Evolutionary conservation across 2,329 filamentous ascomycete genomes (phyloP).

Genomic region (Magnaporthiopsis rhizophila): DNA sequence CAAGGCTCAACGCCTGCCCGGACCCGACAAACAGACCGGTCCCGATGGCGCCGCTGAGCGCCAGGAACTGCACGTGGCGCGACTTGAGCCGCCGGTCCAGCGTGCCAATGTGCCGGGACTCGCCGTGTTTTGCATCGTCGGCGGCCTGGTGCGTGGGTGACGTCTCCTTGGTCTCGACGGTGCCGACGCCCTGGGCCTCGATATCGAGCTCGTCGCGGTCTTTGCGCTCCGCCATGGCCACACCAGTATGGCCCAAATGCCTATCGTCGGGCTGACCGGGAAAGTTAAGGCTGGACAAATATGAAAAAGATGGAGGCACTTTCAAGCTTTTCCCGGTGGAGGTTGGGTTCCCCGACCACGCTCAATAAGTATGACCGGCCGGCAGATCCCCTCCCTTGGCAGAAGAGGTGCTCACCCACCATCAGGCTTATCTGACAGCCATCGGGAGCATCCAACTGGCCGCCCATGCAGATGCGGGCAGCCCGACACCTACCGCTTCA

Average conservation of each 20-base stretch:
- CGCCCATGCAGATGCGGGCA: not conserved
- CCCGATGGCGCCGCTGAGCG: conserved; percentile 39
- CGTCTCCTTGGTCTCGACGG: not conserved
- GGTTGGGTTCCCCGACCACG: too few species aligned
- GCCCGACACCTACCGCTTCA: not conserved
- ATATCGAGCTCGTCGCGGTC: not conserved
- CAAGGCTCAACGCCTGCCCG: conserved; percentile 31
- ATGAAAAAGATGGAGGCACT: too few species aligned
- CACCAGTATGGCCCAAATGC: too few species aligned
- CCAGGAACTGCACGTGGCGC: conserved; percentile 39
- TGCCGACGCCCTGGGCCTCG: not conserved
- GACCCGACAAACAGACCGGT: conserved; percentile 41
- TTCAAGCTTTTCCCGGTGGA: too few species aligned
- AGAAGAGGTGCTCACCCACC: not conserved
- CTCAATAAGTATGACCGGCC: too few species aligned
- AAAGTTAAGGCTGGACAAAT: too few species aligned
- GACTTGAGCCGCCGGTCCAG: conserved; percentile 25
- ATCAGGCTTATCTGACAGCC: not conserved
- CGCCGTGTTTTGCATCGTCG: conserved; percentile 1
- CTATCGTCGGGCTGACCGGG: too few species aligned
- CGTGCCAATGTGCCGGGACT: conserved; percentile 12
- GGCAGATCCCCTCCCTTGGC: not conserved
- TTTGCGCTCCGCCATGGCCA: not conserved
- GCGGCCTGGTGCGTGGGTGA: not conserved
- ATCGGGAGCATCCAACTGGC: not conserved